Evolutionary conservation across 2,329 filamentous ascomycete species (phyloP).

Genomic region (Talaromyces funiculosus): DNA sequence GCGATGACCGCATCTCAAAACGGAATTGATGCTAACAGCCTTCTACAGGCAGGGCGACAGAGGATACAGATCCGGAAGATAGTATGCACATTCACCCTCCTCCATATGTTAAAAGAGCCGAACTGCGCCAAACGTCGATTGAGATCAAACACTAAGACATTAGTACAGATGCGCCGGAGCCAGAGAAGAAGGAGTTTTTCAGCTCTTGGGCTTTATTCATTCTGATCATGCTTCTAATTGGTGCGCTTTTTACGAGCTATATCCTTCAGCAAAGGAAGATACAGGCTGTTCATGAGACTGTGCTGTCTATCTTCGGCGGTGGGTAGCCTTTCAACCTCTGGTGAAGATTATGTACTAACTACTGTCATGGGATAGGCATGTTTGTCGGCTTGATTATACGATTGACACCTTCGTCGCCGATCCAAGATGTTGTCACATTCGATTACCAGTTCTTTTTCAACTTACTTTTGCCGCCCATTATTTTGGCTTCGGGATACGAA

Average conservation of each 20-base stretch:
- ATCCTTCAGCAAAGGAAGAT: constrained; percentile 94
- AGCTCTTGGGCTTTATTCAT: constrained; percentile 98
- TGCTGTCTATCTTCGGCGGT: constrained; percentile 97
- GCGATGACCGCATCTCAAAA: not conserved
- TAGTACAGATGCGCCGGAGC: constrained; percentile 59
- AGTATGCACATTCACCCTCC: constrained; percentile 24
- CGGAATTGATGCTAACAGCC: constrained; percentile 17
- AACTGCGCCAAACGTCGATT: not conserved
- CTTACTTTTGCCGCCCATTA: constrained; percentile 94
- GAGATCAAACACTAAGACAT: not conserved
- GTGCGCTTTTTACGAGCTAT: constrained; percentile 95
- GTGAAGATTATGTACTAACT: not conserved
- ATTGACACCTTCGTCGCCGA: constrained; percentile 71
- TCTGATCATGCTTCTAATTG: constrained; percentile 86
- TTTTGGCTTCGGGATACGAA: constrained; percentile 94
- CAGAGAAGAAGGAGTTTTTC: constrained; percentile 86
- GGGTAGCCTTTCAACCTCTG: not conserved
- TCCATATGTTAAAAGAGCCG: not conserved
- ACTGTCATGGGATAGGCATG: constrained; percentile 62
- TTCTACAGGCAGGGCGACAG: constrained; percentile 30
- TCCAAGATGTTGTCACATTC: constrained; percentile 89
- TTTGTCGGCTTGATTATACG: constrained; percentile 84
- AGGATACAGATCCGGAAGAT: constrained; percentile 35
- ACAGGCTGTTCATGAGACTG: constrained; percentile 95
- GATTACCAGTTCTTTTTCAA: constrained; percentile 99